Percentiles rank a stretch among this genome's conserved stretches.
Evolutionary conservation across 2,329 filamentous ascomycete genomes (phyloP).

Genomic region (Dactylonectria estremocensis): DNA sequence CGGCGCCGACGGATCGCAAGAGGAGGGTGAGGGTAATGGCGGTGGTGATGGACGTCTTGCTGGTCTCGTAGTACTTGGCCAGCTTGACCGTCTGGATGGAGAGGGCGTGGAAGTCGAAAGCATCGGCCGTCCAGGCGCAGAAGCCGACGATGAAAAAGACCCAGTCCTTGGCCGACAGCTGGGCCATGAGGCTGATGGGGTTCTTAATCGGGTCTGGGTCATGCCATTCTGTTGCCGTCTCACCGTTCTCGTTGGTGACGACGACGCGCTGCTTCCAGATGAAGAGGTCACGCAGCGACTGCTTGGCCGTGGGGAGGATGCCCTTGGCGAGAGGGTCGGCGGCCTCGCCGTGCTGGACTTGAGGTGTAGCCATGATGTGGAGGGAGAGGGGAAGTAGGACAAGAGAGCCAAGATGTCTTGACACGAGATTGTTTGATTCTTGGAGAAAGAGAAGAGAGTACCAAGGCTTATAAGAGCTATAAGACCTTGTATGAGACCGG

Average conservation of each 20-base stretch:
- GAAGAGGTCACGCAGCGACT: conserved; percentile 76
- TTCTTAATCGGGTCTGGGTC: conserved; percentile 77
- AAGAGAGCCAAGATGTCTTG: conserved; percentile 3
- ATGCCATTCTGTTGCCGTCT: conserved; percentile 78
- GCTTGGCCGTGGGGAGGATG: conserved; percentile 74
- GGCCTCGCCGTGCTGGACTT: conserved; percentile 56
- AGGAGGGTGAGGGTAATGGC: conserved; percentile 84
- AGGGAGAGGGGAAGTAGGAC: conserved; percentile 12
- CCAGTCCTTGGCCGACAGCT: conserved; percentile 78
- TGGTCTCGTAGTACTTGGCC: conserved; percentile 63
- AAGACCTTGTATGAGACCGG: too few species aligned
- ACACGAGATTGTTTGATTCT: background rate
- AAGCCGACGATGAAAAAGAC: conserved; percentile 83
- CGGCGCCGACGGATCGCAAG: conserved; percentile 81
- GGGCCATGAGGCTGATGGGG: conserved; percentile 77
- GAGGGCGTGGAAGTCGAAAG: conserved; percentile 87
- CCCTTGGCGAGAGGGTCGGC: conserved; percentile 80
- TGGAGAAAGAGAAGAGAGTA: background rate
- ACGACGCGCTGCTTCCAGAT: conserved; percentile 82
- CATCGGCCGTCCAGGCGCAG: conserved; percentile 84
- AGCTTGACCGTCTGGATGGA: conserved; percentile 85
- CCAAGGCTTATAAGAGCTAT: conserved; percentile 1
- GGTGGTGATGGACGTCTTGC: conserved; percentile 78
- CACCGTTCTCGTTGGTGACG: conserved; percentile 75
- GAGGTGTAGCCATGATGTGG: conserved; percentile 5